Base-by-base conservation (phyloP, 306 rosid genomes). In the Rosa multiflora region DNA sequence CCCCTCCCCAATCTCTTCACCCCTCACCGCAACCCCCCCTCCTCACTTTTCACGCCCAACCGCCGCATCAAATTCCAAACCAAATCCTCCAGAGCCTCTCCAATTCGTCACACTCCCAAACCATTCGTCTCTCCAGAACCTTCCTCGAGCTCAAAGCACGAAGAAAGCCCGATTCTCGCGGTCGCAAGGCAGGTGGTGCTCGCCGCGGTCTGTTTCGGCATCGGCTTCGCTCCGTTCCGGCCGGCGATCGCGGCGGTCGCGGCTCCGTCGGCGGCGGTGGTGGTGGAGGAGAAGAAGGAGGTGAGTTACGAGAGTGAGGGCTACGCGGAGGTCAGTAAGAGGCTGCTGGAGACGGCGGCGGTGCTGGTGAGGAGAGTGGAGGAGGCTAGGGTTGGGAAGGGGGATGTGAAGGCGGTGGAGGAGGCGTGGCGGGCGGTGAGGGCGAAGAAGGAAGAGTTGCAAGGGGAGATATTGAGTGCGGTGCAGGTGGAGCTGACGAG, bases 151-250 rank as follows among this genome's bases (percentile, higher is more conserved):
- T 78, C 81, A 1, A 66, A 40, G 13, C 67, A 55, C 40, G 73
- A 43, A 37, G 52, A 77, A 18, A 17, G 68, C 2, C 59, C 58
- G 8, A 46, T 62, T 52, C 53, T 8, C 67, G 58, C 71, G 13
- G 10, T 21, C 37, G 76, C 67, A 5, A 83, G 80, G 78, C 83
- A 87, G 2, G 51, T 89, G 6, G 72, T 79, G 20, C 83, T 81
- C 56, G 78, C 88, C n/a, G 35, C 91, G 48, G 82, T 92, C 37
- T 94, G 91, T 56, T 78, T 88, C 76, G 93, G 91, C 4, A 6
- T 94, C 35, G 90, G 95, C 5, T 85, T 85, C 70, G 70, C 90
- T 67, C 83, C 92, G 8, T 29, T 89, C 78, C 82, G 87, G 69
- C 23, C 79, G 15, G 98, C 92, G 1, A 13, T 84, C 8, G 97